A percentile compares a stretch with the other conserved stretches of the same genome.
Evolutionary conservation across 176 grass and related monocot genomes (phyloP).

Genomic region (Raddia guianensis): DNA sequence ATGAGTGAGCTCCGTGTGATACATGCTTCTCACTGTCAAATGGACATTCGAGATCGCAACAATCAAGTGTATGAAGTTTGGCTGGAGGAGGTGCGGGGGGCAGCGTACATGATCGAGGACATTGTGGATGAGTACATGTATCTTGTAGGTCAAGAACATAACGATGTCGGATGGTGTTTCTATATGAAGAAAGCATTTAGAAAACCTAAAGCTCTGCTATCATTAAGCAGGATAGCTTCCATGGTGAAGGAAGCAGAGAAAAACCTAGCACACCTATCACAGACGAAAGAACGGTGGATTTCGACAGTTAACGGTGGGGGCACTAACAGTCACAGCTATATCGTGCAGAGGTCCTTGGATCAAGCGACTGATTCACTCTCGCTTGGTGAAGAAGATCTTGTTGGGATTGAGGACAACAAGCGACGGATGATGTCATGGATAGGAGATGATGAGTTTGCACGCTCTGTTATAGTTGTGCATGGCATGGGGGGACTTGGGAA

Average conservation of each 20-base stretch:
- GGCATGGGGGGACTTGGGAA: constrained; percentile 24
- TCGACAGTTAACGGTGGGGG: not conserved
- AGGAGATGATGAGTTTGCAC: not conserved
- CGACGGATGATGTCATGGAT: not conserved
- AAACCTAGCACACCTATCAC: not conserved
- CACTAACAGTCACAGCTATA: not conserved
- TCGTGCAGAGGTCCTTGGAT: not conserved
- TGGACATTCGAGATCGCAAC: not conserved
- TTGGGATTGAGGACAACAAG: not conserved
- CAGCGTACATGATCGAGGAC: no score
- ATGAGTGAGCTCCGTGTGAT: not conserved
- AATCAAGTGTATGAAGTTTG: no score
- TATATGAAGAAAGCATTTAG: not conserved
- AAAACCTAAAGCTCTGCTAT: not conserved
- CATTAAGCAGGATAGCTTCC: not conserved
- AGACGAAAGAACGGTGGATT: not conserved
- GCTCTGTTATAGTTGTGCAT: constrained; percentile 8
- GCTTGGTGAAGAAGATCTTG: not conserved
- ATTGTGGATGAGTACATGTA: not conserved
- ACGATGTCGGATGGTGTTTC: not conserved
- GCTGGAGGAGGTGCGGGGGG: no score
- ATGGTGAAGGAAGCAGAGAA: not conserved
- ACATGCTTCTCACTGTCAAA: not conserved
- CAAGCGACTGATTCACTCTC: not conserved
- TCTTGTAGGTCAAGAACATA: not conserved